Evolutionary conservation across 2,329 filamentous ascomycete species (phyloP).

Genomic region (Sphaceloma murrayae): DNA sequence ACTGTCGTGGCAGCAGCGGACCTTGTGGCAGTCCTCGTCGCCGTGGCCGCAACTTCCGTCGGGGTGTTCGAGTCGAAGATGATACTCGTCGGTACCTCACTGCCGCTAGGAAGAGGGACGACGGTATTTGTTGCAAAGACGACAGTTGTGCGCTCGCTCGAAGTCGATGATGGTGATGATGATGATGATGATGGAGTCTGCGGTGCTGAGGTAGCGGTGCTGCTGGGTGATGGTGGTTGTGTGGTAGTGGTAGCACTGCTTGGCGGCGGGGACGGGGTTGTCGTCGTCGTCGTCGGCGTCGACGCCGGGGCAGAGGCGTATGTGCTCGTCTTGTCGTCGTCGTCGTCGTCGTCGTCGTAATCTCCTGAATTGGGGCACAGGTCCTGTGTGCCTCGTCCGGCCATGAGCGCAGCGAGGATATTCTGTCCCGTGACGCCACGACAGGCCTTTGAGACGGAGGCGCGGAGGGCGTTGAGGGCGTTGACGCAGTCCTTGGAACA

Average conservation of each 20-base stretch:
- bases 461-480: slow-evolving; percentile 31
- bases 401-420: slow-evolving; percentile 36
- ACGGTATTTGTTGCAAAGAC: slow-evolving; percentile 16
- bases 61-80: slow-evolving; percentile 20
- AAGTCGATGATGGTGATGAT: slow-evolving; percentile 16
- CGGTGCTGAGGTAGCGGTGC: slow-evolving; percentile 17
- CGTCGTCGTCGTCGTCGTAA: slow-evolving; percentile 17
- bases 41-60: slow-evolving; percentile 19
- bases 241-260: slow-evolving; percentile 9
- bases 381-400: slow-evolving; percentile 30
- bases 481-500: slow-evolving; percentile 34
- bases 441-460: slow-evolving; percentile 28
- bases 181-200: slow-evolving; percentile 16
- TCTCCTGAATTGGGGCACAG: slow-evolving; percentile 32
- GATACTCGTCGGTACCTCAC: slow-evolving; percentile 19
- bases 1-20: slow-evolving; percentile 6
- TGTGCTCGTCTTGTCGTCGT: slow-evolving; percentile 12
- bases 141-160: slow-evolving; percentile 8
- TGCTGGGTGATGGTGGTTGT: slow-evolving; percentile 16
- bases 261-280: background rate
- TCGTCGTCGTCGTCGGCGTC: slow-evolving; percentile 14
- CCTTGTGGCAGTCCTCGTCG: slow-evolving; percentile 28
- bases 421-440: slow-evolving; percentile 31
- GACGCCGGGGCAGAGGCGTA: slow-evolving; percentile 13
- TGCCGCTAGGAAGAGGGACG: slow-evolving; percentile 18